phyloP scores from a whole-genome alignment of 169 alveolate genomes.

The Plasmodium adleri region DNA sequence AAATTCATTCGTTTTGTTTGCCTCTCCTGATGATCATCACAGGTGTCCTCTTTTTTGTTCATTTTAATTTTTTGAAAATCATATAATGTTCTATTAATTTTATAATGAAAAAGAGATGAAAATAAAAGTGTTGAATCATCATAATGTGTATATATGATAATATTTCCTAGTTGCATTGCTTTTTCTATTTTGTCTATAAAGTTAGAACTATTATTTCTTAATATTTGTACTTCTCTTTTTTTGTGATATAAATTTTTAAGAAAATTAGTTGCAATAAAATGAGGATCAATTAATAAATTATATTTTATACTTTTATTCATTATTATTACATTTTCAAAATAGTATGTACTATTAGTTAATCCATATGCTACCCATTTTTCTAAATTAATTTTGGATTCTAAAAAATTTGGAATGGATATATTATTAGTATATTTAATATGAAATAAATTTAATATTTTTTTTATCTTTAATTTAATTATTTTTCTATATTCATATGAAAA shows the following conservation, averaged over 20 bases:
- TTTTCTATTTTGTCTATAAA: slow-evolving; percentile 67
- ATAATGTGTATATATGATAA: slow-evolving; percentile 59
- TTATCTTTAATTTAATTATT: slow-evolving; percentile 37
- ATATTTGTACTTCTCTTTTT: slow-evolving; percentile 63
- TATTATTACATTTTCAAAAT: slow-evolving; percentile 67
- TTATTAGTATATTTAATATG: slow-evolving; percentile 24
- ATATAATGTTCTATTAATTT: slow-evolving; percentile 34
- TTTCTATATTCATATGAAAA: slow-evolving; percentile 69
- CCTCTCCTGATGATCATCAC: not conserved
- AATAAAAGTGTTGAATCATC: slow-evolving; percentile 55
- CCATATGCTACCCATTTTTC: slow-evolving; percentile 75
- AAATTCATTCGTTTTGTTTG: not conserved
- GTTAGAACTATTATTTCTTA: slow-evolving; percentile 61
- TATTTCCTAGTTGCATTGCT: slow-evolving; percentile 60
- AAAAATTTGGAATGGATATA: slow-evolving; percentile 21
- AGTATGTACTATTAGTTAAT: slow-evolving; percentile 46
- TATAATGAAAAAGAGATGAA: slow-evolving; percentile 45
- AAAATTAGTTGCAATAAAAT: slow-evolving; percentile 68
- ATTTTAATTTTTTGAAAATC: slow-evolving; percentile 3
- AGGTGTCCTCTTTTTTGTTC: not conserved
- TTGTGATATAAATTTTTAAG: slow-evolving; percentile 51
- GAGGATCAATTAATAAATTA: slow-evolving; percentile 72
- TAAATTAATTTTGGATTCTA: slow-evolving; percentile 69
- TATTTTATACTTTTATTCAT: slow-evolving; percentile 72
- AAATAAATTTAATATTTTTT: slow-evolving; percentile 13